Evolutionary conservation across 2,329 filamentous ascomycete genomes (phyloP).

Genomic region (Fusarium sp.): DNA sequence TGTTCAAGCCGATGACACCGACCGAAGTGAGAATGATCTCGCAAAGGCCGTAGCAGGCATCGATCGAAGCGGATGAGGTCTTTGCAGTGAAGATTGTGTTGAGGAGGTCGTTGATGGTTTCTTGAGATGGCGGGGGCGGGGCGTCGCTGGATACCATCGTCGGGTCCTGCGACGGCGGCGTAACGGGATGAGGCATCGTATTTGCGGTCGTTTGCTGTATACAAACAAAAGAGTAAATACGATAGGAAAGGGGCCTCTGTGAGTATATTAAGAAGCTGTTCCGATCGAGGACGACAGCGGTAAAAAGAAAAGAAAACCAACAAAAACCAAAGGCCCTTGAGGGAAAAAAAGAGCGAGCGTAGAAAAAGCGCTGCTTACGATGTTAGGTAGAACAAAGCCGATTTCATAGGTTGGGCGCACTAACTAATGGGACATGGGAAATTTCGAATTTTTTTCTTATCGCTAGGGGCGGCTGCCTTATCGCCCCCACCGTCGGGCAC

Average conservation of each 20-base stretch:
- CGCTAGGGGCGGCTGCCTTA: slow-evolving; percentile 27
- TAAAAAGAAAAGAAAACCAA: slow-evolving; percentile 13
- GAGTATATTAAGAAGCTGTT: slow-evolving; percentile 26
- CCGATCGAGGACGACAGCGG: slow-evolving; percentile 18
- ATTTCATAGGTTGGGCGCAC: slow-evolving; percentile 39
- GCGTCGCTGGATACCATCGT: slow-evolving; percentile 62
- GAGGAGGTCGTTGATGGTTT: slow-evolving; percentile 75
- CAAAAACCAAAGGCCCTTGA: slow-evolving; percentile 49
- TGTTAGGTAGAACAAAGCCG: slow-evolving; percentile 30
- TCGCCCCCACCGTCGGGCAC: slow-evolving; percentile 30
- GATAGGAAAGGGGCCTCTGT: slow-evolving; percentile 40
- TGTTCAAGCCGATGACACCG: slow-evolving; percentile 65
- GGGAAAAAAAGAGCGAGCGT: slow-evolving; percentile 37
- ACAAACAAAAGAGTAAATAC: slow-evolving; percentile 4
- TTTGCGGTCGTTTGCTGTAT: slow-evolving; percentile 23
- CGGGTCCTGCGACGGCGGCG: slow-evolving; percentile 57
- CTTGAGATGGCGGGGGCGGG: slow-evolving; percentile 71
- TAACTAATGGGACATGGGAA: slow-evolving; percentile 16
- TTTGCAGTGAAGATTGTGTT: slow-evolving; percentile 77
- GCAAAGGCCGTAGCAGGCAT: slow-evolving; percentile 73
- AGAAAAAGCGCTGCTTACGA: slow-evolving; percentile 44
- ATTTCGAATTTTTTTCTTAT: slow-evolving; percentile 43
- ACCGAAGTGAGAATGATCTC: slow-evolving; percentile 68
- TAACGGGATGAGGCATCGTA: slow-evolving; percentile 64
- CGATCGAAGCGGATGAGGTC: slow-evolving; percentile 77